These are phyloP conservation scores for Russula brevipes DNA, from an alignment of 768 basidiomycete species.

Conservation along the genomic window DNA sequence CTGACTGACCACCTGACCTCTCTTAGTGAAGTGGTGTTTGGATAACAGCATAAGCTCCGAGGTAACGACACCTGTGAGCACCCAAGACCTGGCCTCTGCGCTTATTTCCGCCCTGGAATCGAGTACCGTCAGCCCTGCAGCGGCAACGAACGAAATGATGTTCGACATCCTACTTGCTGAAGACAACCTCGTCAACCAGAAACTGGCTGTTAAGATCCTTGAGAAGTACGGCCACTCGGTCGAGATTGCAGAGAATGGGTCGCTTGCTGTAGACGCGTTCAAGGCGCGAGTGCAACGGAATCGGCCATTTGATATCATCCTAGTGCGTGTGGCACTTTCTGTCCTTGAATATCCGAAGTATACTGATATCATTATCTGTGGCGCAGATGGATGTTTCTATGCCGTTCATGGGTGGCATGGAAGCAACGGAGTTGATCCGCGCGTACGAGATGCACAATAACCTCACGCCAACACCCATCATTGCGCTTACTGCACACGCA, in stretches of 20 bases:
- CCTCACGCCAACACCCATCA: conserved; percentile 77
- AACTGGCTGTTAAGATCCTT: conserved; percentile 91
- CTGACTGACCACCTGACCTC: conserved; percentile 26
- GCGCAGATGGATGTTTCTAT: conserved; percentile 94
- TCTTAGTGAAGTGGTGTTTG: conserved; percentile 86
- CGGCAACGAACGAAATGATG: conserved; percentile 76
- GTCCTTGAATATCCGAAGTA: background rate
- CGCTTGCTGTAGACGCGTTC: conserved; percentile 87
- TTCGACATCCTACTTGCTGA: conserved; percentile 96
- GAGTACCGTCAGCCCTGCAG: conserved; percentile 85
- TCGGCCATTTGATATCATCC: conserved; percentile 85
- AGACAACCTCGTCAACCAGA: conserved; percentile 94
- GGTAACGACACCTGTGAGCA: conserved; percentile 83
- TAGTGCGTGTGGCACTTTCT: conserved; percentile 48
- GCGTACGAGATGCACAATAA: conserved; percentile 72
- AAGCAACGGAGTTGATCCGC: conserved; percentile 90
- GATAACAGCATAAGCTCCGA: conserved; percentile 96
- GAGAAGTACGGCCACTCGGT: conserved; percentile 95
- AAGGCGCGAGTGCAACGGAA: conserved; percentile 65
- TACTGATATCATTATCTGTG: background rate
- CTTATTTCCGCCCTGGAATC: conserved; percentile 92
- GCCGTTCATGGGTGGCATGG: conserved; percentile 99
- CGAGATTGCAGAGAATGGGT: conserved; percentile 97
- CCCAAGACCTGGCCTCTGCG: conserved; percentile 87
- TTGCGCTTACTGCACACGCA: conserved; percentile 95